These are phyloP conservation scores for Trichoderma atroviride DNA, from an alignment of 2,329 filamentous ascomycete genomes.

Conservation along the genomic window DNA sequence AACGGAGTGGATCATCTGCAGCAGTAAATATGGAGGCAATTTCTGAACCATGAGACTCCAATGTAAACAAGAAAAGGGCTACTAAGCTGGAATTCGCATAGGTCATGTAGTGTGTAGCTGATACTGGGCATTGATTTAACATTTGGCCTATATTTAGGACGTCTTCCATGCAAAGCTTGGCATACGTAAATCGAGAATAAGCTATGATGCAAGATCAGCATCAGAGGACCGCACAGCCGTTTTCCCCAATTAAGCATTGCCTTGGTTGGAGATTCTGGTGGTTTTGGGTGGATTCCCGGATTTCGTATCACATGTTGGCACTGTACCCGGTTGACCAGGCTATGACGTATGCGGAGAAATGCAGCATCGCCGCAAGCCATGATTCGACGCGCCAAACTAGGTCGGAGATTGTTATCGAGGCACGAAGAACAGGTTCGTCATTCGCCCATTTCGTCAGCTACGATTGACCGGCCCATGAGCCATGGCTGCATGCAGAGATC, in stretches of 20 bases:
- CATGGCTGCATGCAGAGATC: neutral
- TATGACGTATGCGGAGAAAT: conserved; percentile 14
- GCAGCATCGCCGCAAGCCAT: neutral
- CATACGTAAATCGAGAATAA: neutral
- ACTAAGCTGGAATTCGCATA: neutral
- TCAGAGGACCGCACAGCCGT: conserved; percentile 8
- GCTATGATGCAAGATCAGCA: conserved; percentile 25
- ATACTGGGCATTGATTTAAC: neutral
- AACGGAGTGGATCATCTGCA: neutral
- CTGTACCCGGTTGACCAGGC: neutral
- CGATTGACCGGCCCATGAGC: neutral
- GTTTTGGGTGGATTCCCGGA: neutral
- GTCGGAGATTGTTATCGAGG: neutral
- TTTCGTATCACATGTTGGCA: neutral
- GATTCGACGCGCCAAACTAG: neutral
- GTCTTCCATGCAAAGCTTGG: neutral
- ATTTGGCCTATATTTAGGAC: neutral
- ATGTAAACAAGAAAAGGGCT: neutral
- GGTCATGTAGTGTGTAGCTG: neutral
- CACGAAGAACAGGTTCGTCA: neutral
- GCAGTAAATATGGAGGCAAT: neutral
- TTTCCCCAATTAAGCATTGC: conserved; percentile 14
- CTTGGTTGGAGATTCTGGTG: neutral
- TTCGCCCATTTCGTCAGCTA: neutral
- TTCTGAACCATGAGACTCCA: neutral